phyloP scores from a whole-genome alignment of 2,329 filamentous ascomycete genomes.

The Colletotrichum paranaense region DNA sequence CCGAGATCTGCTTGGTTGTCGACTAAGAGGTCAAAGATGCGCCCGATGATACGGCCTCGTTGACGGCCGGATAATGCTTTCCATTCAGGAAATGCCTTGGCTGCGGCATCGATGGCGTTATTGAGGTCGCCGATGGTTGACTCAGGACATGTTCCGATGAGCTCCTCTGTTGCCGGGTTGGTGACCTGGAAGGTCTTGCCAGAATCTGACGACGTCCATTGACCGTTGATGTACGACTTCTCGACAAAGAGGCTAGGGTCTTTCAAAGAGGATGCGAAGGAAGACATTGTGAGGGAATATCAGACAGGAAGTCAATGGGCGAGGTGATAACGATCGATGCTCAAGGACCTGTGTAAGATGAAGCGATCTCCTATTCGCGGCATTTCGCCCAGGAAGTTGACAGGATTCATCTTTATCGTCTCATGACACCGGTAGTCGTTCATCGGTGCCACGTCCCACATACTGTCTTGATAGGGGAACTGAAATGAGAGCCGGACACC shows the following conservation, averaged over 20 bases:
- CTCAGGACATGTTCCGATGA: conserved; percentile 78
- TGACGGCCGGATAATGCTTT: conserved; percentile 67
- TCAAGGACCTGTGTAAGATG: too few species aligned
- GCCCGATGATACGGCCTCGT: conserved; percentile 66
- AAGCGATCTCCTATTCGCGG: too few species aligned
- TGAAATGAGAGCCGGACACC: too few species aligned
- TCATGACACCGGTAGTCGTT: not conserved
- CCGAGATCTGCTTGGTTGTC: conserved; percentile 72
- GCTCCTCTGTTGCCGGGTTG: conserved; percentile 74
- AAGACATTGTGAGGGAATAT: not conserved
- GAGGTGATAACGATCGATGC: too few species aligned
- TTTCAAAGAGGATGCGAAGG: conserved; percentile 2
- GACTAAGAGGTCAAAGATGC: conserved; percentile 71
- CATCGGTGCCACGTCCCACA: too few species aligned
- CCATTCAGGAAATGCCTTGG: conserved; percentile 69
- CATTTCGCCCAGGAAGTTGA: too few species aligned
- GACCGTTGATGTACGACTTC: conserved; percentile 21
- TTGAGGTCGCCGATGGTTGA: conserved; percentile 73
- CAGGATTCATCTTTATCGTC: not conserved
- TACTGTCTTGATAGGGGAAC: too few species aligned
- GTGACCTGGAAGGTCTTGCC: conserved; percentile 40
- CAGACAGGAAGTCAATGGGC: too few species aligned
- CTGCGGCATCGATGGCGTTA: conserved; percentile 75
- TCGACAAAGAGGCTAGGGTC: conserved; percentile 15
- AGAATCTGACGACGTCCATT: conserved; percentile 11